Conservation (phyloP, 306 rosid species). For the Cucumis cinereus region DNA sequence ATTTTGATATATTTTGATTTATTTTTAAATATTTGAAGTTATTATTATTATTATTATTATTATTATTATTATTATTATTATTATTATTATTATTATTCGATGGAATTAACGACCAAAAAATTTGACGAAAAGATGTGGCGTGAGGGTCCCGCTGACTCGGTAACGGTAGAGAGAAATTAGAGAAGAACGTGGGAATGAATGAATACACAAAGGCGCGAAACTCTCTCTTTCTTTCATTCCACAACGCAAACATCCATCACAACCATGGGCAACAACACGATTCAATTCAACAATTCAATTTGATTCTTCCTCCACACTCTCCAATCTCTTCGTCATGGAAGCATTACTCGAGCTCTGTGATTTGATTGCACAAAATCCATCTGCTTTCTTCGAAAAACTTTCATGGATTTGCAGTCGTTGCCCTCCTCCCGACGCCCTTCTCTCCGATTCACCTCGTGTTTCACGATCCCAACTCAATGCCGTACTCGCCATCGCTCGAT, state of each 20-base stretch:
- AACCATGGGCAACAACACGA: background rate
- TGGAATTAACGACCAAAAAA: background rate
- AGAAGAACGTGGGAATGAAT: background rate
- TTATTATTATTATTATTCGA: no score
- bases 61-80: no score
- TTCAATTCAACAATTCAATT: background rate
- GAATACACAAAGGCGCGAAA: background rate
- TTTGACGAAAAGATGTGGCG: background rate
- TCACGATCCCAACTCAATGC: conserved; percentile 93
- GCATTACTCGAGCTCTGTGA: conserved; percentile 87
- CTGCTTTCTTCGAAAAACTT: conserved; percentile 51
- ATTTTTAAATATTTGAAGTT: no score
- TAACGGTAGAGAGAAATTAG: conserved; percentile 3
- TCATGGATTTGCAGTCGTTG: conserved; percentile 75
- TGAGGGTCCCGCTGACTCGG: conserved; percentile 2
- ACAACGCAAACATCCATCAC: background rate
- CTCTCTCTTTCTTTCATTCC: background rate
- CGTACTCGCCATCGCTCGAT: conserved; percentile 64
- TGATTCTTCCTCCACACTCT: background rate
- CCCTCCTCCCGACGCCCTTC: conserved; percentile 54
- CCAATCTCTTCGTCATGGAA: conserved; percentile 39
- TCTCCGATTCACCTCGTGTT: conserved; percentile 61
- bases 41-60: no score
- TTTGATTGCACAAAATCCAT: conserved; percentile 68
- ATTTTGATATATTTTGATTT: no score